phyloP scores from a whole-genome alignment of 2,329 filamentous ascomycete species.

The Cryphonectria carpinicola region DNA sequence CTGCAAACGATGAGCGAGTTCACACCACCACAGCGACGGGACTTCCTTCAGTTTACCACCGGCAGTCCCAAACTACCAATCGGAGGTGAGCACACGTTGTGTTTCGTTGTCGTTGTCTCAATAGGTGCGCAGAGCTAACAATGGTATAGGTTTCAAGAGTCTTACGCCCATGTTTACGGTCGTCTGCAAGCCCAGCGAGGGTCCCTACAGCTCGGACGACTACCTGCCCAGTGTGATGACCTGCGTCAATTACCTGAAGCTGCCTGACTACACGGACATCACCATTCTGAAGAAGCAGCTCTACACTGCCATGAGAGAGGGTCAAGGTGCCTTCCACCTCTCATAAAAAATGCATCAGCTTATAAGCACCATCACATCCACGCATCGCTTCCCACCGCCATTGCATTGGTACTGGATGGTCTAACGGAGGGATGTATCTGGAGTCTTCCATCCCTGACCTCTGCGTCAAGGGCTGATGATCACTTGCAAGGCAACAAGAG shows the following conservation, averaged over 20 bases:
- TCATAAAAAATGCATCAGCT: conserved; percentile 56
- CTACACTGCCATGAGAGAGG: conserved; percentile 86
- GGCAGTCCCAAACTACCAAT: conserved; percentile 98
- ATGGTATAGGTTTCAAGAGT: conserved; percentile 85
- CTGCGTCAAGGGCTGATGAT: conserved; percentile 13
- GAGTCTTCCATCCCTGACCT: conserved; percentile 6
- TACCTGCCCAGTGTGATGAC: conserved; percentile 99
- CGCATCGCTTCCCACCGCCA: conserved; percentile 2
- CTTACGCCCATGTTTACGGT: conserved; percentile 99
- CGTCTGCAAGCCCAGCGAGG: conserved; percentile 97
- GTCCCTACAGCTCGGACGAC: conserved; percentile 91
- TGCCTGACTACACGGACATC: conserved; percentile 88
- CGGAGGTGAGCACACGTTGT: conserved; percentile 69
- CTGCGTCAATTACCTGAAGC: conserved; percentile 97
- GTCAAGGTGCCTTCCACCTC: conserved; percentile 96
- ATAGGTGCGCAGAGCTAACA: conserved; percentile 34
- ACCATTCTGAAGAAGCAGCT: conserved; percentile 79
- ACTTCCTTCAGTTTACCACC: conserved; percentile 97
- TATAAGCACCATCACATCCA: not conserved
- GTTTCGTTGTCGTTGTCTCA: not conserved
- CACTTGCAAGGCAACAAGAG: conserved; percentile 19
- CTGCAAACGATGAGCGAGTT: conserved; percentile 94
- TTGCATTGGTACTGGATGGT: conserved; percentile 8
- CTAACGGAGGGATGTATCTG: conserved; percentile 8
- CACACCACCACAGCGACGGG: conserved; percentile 72